Base-by-base conservation (phyloP, 805 yeast species). In the Martiniozyma abietophila region DNA sequence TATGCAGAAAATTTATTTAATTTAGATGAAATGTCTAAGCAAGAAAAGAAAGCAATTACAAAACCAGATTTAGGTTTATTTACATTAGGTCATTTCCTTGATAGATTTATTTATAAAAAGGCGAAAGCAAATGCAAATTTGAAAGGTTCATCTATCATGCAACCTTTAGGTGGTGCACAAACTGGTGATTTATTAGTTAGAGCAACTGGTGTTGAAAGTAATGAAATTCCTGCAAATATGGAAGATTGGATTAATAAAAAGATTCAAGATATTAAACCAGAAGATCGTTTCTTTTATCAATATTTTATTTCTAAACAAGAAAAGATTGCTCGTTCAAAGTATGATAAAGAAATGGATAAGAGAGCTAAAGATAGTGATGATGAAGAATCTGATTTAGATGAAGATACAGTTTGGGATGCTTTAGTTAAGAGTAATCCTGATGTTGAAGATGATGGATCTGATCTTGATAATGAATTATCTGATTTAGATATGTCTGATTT, bases 131-230 rank as follows among this genome's bases (percentile, higher is more conserved):
- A 80, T 57, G 66, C 76, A 14, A 56, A 64, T 22, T 62, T 77
- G n/a, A 77, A 81, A 54, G 97, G 97, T 50, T 66, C 80, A 4
- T 85, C 96, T 28, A 88, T 92, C 53, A 92, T 92, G 97, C 98
- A 92, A 65, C 97, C 98, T 32, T 66, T 92, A 44, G 86, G 94
- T 29, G 96, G 96, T 43, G 69, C 76, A 1, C 81, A 79, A 42
- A 77, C 83, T 15, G 83, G 81, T 8, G 62, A 77, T 4, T 59
- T 80, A 34, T 64, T 81, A 45, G 83, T 81, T 9, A 76, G 65
- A 48, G 74, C 84, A n/a, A 71, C 83, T 5, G 52, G 47, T 22
- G 35, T 36, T 20, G 44, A 44, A 5, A 46, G 51, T 12, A 51
- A 46, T 11, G 55, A 56, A 4, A 53, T 69, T 10, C 95, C 97